Percentiles rank a stretch among this genome's conserved stretches.
Conservation (phyloP, 306 rosid species). For the Inga laurina region DNA sequence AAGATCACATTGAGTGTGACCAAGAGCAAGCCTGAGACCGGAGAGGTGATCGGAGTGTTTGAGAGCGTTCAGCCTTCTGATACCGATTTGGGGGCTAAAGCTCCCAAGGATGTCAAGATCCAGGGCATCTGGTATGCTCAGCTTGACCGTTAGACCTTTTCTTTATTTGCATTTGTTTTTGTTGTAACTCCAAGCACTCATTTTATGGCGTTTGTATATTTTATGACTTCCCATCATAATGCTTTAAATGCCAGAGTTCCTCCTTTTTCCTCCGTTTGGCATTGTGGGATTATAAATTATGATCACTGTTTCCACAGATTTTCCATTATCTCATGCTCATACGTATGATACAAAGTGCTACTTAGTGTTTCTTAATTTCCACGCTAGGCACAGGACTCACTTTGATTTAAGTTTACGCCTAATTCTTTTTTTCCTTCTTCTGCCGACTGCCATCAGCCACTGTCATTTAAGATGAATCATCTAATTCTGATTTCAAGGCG, state of each 20-base stretch:
- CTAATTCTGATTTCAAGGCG: background rate
- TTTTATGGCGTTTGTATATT: constrained; percentile 45
- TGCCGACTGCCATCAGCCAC: background rate
- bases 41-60: constrained; percentile 82
- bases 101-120: constrained; percentile 91
- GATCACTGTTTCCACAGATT: background rate
- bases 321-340: background rate
- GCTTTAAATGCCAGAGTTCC: constrained; percentile 25
- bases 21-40: constrained; percentile 85
- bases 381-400: too few relatives aligned
- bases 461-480: background rate
- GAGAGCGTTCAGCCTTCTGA: constrained; percentile 78
- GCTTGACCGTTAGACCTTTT: constrained; percentile 64
- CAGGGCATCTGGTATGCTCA: constrained; percentile 98
- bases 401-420: too few relatives aligned
- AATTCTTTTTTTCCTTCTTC: too few relatives aligned
- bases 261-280: background rate
- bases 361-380: too few relatives aligned
- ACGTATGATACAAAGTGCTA: too few relatives aligned
- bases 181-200: constrained; percentile 40
- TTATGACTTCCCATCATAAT: constrained; percentile 30
- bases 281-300: background rate
- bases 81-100: constrained; percentile 94
- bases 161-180: constrained; percentile 30
- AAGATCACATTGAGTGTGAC: constrained; percentile 84